Conservation (phyloP, 176 grass and related monocot genomes). For the Musa schizocarpa region DNA sequence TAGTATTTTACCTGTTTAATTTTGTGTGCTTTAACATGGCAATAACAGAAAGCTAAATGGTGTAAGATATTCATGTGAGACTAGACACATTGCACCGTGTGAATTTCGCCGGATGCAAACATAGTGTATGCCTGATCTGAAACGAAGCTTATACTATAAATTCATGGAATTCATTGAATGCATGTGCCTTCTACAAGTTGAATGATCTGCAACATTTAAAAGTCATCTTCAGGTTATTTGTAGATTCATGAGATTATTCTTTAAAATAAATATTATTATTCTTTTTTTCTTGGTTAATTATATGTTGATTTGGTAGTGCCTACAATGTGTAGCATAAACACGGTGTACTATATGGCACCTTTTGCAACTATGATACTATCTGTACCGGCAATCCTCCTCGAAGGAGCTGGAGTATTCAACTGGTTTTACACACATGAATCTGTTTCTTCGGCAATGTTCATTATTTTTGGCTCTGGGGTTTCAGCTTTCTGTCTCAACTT, state of each 20-base stretch:
- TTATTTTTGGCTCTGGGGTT: slow-evolving; percentile 77
- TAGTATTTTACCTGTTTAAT: no score
- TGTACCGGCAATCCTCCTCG: slow-evolving; percentile 67
- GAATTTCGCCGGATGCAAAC: neutral
- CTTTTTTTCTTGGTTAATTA: neutral
- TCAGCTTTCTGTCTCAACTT: slow-evolving; percentile 96
- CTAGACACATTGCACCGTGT: no score
- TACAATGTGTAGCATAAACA: slow-evolving; percentile 79
- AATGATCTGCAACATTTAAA: neutral
- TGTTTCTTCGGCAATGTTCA: slow-evolving; percentile 40
- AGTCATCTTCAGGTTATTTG: neutral
- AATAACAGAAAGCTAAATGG: no score
- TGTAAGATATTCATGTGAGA: no score
- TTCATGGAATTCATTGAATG: neutral
- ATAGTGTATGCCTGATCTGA: neutral
- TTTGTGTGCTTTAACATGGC: no score
- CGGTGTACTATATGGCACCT: slow-evolving; percentile 96
- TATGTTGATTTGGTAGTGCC: neutral
- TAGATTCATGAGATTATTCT: neutral
- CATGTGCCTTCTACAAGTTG: neutral
- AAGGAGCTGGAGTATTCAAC: slow-evolving; percentile 71
- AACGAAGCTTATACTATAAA: neutral
- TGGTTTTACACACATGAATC: slow-evolving; percentile 90
- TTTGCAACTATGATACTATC: slow-evolving; percentile 97
- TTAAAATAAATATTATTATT: neutral